Evolutionary conservation across 1,284 basidiomycete species (phyloP).

Genomic region (Moniliophthora roreri): DNA sequence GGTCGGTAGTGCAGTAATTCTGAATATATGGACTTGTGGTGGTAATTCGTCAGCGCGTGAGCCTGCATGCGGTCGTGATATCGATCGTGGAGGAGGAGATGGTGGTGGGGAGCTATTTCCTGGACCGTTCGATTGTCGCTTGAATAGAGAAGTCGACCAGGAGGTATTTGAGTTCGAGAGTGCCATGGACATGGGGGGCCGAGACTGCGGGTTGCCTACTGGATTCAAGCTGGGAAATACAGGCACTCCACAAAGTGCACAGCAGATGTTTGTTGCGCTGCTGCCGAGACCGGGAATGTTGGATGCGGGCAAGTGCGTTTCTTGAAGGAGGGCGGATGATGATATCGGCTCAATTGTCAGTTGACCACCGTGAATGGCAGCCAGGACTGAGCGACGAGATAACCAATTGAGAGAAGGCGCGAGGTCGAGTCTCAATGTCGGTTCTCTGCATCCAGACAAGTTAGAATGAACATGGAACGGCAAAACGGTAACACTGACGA

Average conservation of each 20-base stretch:
- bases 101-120: constrained; percentile 22
- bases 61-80: constrained; percentile 11
- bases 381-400: constrained; percentile 81
- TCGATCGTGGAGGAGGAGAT: constrained; percentile 21
- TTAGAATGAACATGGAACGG: constrained; percentile 8
- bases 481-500: constrained; percentile 55
- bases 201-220: constrained; percentile 23
- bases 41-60: constrained; percentile 25
- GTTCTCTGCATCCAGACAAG: constrained; percentile 60
- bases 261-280: constrained; percentile 45
- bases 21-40: constrained; percentile 61
- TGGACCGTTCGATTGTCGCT: constrained; percentile 32
- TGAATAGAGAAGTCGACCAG: constrained; percentile 60
- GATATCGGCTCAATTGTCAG: constrained; percentile 87
- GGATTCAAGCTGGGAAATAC: constrained; percentile 41
- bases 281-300: constrained; percentile 24
- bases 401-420: constrained; percentile 95
- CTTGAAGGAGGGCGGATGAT: constrained; percentile 51
- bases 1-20: constrained; percentile 37
- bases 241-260: constrained; percentile 77
- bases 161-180: constrained; percentile 31
- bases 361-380: constrained; percentile 87
- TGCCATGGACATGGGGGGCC: constrained; percentile 20
- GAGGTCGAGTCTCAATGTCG: constrained; percentile 89
- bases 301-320: constrained; percentile 32